Evolutionary conservation across 139 green algal genomes (phyloP).

Genomic region (Coelastrella sp.): DNA sequence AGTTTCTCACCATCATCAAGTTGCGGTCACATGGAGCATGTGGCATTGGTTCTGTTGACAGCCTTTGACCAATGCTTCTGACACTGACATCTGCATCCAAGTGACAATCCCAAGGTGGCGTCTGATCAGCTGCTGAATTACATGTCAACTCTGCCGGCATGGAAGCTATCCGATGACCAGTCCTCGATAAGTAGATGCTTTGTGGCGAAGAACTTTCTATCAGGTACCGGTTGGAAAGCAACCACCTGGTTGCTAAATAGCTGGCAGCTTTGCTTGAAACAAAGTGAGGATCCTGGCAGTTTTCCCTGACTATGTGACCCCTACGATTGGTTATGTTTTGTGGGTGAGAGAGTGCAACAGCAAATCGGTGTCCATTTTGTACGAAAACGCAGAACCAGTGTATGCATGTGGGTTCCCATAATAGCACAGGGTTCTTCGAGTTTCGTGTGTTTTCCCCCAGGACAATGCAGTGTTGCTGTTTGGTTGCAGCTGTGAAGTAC

Average conservation of each 20-base stretch:
- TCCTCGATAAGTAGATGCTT: conserved; percentile 57
- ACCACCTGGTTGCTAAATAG: background rate
- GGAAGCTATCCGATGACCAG: conserved; percentile 53
- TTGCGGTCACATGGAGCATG: background rate
- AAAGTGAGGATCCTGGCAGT: background rate
- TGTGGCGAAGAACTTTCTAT: conserved; percentile 73
- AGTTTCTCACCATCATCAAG: no score
- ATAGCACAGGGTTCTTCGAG: background rate
- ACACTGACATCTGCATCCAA: conserved; percentile 35
- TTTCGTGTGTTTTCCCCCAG: background rate
- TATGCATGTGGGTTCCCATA: background rate
- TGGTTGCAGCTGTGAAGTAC: conserved; percentile 68
- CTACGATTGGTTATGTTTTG: no score
- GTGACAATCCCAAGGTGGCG: conserved; percentile 66
- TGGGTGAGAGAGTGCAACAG: no score
- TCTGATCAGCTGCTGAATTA: conserved; percentile 52
- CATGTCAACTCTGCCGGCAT: conserved; percentile 63
- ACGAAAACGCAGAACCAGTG: no score
- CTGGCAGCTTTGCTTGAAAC: background rate
- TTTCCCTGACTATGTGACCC: no score
- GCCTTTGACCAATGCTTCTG: background rate
- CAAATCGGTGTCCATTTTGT: no score
- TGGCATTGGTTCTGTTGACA: background rate
- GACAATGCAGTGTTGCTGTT: background rate
- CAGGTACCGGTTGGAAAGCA: conserved; percentile 48